phyloP scores from a whole-genome alignment of 2,329 filamentous ascomycete species.

The Pseudogymnoascus sp. region DNA sequence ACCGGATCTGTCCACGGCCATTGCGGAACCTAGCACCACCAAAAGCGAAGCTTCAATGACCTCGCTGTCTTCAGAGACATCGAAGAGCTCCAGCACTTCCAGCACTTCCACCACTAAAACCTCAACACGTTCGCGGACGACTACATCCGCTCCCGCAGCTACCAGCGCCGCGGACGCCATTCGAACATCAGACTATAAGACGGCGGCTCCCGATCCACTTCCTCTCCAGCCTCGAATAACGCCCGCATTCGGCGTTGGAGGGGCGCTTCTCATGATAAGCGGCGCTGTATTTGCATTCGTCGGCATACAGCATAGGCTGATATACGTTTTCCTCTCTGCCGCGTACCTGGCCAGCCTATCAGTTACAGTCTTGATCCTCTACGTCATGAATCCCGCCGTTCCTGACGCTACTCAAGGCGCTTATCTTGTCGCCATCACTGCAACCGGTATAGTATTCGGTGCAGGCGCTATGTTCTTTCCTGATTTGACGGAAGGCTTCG shows the following conservation, averaged over 20 bases:
- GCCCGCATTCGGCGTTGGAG: constrained; percentile 71
- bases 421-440: constrained; percentile 70
- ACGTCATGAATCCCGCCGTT: constrained; percentile 77
- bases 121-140: constrained; percentile 4
- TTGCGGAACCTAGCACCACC: constrained; percentile 5
- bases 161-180: not conserved
- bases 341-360: constrained; percentile 65
- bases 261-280: constrained; percentile 64
- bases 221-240: constrained; percentile 70
- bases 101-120: not conserved
- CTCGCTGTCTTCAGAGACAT: not conserved
- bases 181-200: constrained; percentile 1
- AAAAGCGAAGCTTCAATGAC: constrained; percentile 7
- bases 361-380: constrained; percentile 75
- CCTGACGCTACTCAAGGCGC: constrained; percentile 71
- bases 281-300: constrained; percentile 67
- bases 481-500: constrained; percentile 73
- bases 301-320: constrained; percentile 73
- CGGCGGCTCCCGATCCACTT: constrained; percentile 35
- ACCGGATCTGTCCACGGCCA: not conserved
- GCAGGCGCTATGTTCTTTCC: constrained; percentile 68
- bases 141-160: not conserved
- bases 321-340: constrained; percentile 74
- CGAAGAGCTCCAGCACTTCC: not conserved
- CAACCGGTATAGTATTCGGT: constrained; percentile 68